Evolutionary conservation across 2,329 filamentous ascomycete genomes (phyloP).

Genomic region (Botrytis paeoniae): DNA sequence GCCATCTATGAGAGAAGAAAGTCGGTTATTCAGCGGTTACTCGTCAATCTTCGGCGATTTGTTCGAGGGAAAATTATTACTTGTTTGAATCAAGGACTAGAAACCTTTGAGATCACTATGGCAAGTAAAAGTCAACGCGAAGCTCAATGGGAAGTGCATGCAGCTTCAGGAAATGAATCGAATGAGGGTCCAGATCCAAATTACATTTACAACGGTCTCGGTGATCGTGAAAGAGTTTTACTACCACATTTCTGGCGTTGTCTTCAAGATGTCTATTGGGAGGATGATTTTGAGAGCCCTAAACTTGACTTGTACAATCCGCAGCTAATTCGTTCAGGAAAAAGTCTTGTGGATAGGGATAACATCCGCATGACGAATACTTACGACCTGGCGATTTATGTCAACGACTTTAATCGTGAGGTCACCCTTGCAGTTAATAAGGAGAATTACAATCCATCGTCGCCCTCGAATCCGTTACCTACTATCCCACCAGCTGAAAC

Average conservation of each 20-base stretch:
- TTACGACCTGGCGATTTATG: neutral
- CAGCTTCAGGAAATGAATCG: neutral
- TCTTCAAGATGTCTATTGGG: constrained; percentile 5
- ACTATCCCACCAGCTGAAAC: neutral
- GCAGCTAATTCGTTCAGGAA: neutral
- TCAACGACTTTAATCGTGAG: constrained; percentile 8
- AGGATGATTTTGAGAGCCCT: neutral
- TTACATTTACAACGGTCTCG: neutral
- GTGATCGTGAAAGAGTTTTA: constrained; percentile 3
- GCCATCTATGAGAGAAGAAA: constrained; percentile 12
- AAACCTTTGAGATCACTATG: neutral
- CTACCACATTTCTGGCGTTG: constrained; percentile 12
- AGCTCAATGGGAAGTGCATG: neutral
- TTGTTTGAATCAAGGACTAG: neutral
- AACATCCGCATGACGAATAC: neutral
- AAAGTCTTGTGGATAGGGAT: neutral
- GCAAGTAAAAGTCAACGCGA: neutral
- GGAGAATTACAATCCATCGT: neutral
- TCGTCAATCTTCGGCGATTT: constrained; percentile 10
- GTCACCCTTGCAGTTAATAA: neutral
- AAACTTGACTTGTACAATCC: neutral
- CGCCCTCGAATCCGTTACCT: neutral
- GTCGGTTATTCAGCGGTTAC: neutral
- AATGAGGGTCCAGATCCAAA: neutral
- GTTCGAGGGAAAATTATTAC: constrained; percentile 18